Conservation (phyloP, 768 basidiomycete species). For the Russula dissimulans region DNA sequence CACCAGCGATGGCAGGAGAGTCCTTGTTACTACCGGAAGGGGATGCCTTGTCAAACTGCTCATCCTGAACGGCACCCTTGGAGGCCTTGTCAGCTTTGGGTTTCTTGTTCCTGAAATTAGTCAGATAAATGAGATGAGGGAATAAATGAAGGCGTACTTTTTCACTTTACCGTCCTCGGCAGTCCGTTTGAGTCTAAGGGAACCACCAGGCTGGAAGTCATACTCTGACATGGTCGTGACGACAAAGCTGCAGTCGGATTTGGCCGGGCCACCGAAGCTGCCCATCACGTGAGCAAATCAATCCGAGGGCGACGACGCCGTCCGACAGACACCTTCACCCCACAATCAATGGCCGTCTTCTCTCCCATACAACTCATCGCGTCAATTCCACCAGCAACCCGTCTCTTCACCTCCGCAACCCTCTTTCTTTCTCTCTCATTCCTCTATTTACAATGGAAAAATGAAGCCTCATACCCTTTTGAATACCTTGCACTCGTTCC, state of each 20-base stretch:
- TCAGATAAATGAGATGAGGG: neutral
- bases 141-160: constrained; percentile 44
- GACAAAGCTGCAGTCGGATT: neutral
- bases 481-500: constrained; percentile 78
- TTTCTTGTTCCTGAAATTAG: constrained; percentile 69
- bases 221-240: constrained; percentile 63
- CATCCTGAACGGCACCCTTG: constrained; percentile 30
- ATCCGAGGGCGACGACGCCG: too few relatives aligned
- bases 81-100: constrained; percentile 38
- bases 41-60: constrained; percentile 35
- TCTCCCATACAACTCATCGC: constrained; percentile 59
- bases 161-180: constrained; percentile 73
- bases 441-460: constrained; percentile 54
- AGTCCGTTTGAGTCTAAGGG: constrained; percentile 82
- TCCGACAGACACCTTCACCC: neutral
- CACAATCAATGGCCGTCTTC: constrained; percentile 56
- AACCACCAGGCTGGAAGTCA: constrained; percentile 75
- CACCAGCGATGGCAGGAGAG: constrained; percentile 47
- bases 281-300: neutral
- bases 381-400: constrained; percentile 73
- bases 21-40: constrained; percentile 49
- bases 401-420: constrained; percentile 57
- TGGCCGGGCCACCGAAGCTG: too few relatives aligned
- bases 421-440: constrained; percentile 49
- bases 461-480: constrained; percentile 30